Conservation (phyloP, 768 basidiomycete genomes). For the Termitomyces titanicus region DNA sequence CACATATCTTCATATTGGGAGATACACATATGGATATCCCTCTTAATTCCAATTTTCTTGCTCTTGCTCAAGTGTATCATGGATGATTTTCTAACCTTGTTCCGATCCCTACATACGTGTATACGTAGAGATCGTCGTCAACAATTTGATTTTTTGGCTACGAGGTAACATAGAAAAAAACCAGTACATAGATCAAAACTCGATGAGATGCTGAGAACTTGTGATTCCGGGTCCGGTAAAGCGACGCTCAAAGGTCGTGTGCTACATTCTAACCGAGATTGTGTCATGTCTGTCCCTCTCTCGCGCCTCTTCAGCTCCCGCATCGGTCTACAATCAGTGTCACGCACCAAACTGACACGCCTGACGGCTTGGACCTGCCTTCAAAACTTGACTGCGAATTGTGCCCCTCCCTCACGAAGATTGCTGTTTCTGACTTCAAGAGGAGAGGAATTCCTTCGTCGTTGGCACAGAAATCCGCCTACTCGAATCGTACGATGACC, state of each 20-base stretch:
- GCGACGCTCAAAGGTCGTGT: not conserved
- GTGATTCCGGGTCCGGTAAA: no score
- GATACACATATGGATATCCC: slow-evolving; percentile 3
- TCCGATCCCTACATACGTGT: not conserved
- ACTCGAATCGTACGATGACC: not conserved
- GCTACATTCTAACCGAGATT: not conserved
- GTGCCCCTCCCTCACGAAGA: not conserved
- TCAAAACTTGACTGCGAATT: not conserved
- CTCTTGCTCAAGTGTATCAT: not conserved
- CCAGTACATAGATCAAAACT: not conserved
- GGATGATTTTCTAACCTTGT: not conserved
- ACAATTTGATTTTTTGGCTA: not conserved
- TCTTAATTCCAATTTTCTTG: not conserved
- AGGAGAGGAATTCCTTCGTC: no score
- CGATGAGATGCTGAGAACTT: not conserved
- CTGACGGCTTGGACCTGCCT: not conserved
- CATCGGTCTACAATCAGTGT: not conserved
- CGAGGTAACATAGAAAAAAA: not conserved
- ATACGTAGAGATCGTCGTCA: not conserved
- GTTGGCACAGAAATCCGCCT: not conserved
- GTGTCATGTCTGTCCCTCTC: no score
- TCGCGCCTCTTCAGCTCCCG: not conserved
- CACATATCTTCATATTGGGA: slow-evolving; percentile 9
- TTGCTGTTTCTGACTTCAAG: not conserved
- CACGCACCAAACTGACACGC: not conserved